phyloP scores from a whole-genome alignment of 192 early-diverging fungal genomes.

The Diversispora eburnea region DNA sequence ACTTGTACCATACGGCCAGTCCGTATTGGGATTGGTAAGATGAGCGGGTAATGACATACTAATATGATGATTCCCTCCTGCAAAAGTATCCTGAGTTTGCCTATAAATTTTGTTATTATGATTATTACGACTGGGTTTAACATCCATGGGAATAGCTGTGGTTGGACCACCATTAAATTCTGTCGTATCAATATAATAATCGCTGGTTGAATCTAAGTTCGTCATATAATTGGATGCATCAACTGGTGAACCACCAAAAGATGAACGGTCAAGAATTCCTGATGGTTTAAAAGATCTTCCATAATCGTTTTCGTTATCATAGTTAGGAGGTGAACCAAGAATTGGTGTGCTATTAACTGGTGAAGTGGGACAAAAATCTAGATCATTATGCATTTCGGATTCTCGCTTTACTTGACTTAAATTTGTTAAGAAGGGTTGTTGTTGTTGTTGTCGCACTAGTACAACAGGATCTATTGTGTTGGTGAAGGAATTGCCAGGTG shows the following conservation, averaged over 20 bases:
- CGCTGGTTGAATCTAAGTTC: constrained; percentile 33
- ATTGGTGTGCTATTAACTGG: constrained; percentile 35
- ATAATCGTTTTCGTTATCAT: constrained; percentile 34
- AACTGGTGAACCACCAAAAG: constrained; percentile 39
- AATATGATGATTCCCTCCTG: background rate
- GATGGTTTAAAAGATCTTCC: constrained; percentile 27
- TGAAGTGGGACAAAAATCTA: constrained; percentile 10
- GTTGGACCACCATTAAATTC: constrained; percentile 37
- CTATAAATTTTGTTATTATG: background rate
- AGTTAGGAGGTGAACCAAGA: constrained; percentile 35
- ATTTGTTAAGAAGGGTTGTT: no score
- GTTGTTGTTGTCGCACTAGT: background rate
- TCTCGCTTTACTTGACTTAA: no score
- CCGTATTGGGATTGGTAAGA: background rate
- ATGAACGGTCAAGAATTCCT: constrained; percentile 9
- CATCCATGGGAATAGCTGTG: constrained; percentile 8
- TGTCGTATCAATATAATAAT: constrained; percentile 33
- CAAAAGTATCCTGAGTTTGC: background rate
- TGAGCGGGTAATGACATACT: constrained; percentile 5
- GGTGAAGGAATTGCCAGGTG: background rate
- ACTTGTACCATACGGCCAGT: background rate
- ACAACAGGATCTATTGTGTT: background rate
- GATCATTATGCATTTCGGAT: no score
- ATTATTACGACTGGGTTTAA: background rate
- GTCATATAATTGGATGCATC: constrained; percentile 37